These are phyloP conservation scores for Coemansia aciculifera DNA, from an alignment of 192 early-diverging fungal genomes.

Conservation along the genomic window DNA sequence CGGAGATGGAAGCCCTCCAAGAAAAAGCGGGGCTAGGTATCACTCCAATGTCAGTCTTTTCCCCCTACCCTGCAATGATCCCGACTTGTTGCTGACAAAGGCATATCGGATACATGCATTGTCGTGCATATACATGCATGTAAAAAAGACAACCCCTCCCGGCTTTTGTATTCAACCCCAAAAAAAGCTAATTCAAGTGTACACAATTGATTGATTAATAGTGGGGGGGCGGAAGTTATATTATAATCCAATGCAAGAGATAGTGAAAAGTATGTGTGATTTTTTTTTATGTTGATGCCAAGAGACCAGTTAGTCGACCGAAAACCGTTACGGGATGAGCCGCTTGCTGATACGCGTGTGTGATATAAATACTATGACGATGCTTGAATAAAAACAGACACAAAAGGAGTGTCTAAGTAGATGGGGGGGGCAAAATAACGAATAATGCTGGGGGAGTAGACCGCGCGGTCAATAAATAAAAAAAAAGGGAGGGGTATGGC, in stretches of 20 bases:
- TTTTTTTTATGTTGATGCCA: not conserved
- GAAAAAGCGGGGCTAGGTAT: no score
- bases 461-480: constrained; percentile 2
- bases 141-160: not conserved
- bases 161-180: not conserved
- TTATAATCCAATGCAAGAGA: not conserved
- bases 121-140: not conserved
- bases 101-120: not conserved
- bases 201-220: not conserved
- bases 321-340: not conserved
- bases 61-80: not conserved
- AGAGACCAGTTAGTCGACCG: not conserved
- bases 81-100: not conserved
- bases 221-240: constrained; percentile 3
- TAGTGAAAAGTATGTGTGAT: not conserved
- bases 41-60: no score
- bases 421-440: not conserved
- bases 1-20: not conserved
- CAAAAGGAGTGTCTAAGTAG: not conserved
- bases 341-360: not conserved
- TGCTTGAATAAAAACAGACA: constrained; percentile 12
- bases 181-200: not conserved
- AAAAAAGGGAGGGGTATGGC: not conserved
- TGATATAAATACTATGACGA: not conserved
- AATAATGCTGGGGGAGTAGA: not conserved